Evolutionary conservation across 1,284 basidiomycete species (phyloP).

Genomic region (Ustilago loliicola): DNA sequence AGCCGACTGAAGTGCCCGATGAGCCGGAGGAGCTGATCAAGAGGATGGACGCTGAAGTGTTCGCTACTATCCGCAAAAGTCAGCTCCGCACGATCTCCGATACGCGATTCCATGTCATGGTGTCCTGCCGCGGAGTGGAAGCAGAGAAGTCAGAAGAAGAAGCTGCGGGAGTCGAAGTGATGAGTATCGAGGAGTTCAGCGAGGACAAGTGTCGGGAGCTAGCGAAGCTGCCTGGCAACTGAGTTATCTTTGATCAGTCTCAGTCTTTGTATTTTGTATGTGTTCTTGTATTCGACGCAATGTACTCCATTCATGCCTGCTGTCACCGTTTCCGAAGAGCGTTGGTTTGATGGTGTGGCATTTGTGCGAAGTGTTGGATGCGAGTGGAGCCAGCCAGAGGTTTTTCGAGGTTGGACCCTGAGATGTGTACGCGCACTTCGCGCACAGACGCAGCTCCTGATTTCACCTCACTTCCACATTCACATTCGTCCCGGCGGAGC

Average conservation of each 20-base stretch:
- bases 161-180: slow-evolving; percentile 29
- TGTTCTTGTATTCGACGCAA: slow-evolving; percentile 5
- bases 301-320: not conserved
- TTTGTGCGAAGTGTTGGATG: not conserved
- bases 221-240: slow-evolving; percentile 31
- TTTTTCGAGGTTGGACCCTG: slow-evolving; percentile 20
- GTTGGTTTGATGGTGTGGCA: not conserved
- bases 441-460: slow-evolving; percentile 20
- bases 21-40: slow-evolving; percentile 33
- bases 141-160: slow-evolving; percentile 21
- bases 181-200: slow-evolving; percentile 15
- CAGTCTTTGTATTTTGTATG: slow-evolving; percentile 1
- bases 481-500: not conserved
- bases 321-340: not conserved
- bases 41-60: slow-evolving; percentile 38
- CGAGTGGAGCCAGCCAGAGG: not conserved
- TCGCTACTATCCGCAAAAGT: slow-evolving; percentile 28
- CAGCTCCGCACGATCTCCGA: slow-evolving; percentile 13
- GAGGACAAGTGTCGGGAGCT: slow-evolving; percentile 18
- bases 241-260: not conserved
- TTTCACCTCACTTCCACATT: slow-evolving; percentile 1
- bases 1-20: slow-evolving; percentile 36
- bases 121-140: slow-evolving; percentile 7
- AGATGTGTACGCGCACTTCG: slow-evolving; percentile 14
- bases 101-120: slow-evolving; percentile 40